Evolutionary conservation across 805 yeast genomes (phyloP).

Genomic region (Ogataea zsoltii): DNA sequence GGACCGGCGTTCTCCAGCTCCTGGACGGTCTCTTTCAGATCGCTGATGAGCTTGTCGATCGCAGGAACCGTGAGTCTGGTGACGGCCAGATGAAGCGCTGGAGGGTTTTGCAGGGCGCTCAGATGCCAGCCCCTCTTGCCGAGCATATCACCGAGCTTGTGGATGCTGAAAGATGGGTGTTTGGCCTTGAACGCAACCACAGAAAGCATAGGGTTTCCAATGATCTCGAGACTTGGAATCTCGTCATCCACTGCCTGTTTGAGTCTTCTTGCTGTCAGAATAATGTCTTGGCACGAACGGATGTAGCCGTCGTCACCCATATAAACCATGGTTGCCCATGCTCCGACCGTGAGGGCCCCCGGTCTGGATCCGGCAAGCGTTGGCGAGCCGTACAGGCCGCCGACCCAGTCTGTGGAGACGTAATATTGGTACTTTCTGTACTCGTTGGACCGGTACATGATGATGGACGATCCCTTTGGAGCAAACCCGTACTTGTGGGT

Average conservation of each 20-base stretch:
- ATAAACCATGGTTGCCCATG: conserved; percentile 90
- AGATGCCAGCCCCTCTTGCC: conserved; percentile 83
- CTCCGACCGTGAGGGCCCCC: conserved; percentile 96
- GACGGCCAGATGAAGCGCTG: conserved; percentile 88
- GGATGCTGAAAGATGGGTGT: conserved; percentile 53
- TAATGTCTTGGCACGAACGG: conserved; percentile 64
- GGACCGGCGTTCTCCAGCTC: conserved; percentile 36
- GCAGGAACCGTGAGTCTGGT: conserved; percentile 68
- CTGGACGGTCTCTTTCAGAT: conserved; percentile 45
- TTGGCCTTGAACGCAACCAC: conserved; percentile 71
- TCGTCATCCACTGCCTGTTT: conserved; percentile 45
- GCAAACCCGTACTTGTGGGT: conserved; percentile 99
- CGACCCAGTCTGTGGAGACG: conserved; percentile 82
- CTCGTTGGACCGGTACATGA: conserved; percentile 76
- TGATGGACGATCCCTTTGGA: conserved; percentile 92
- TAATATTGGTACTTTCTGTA: conserved; percentile 83
- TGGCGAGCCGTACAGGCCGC: conserved; percentile 95
- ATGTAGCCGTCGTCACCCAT: conserved; percentile 85
- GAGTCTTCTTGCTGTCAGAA: conserved; percentile 61
- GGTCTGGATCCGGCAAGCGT: conserved; percentile 97
- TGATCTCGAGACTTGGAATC: conserved; percentile 59
- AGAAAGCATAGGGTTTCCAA: conserved; percentile 85
- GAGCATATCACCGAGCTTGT: conserved; percentile 74
- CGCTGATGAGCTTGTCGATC: conserved; percentile 58
- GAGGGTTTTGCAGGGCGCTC: conserved; percentile 81